These are phyloP conservation scores for Withania somnifera DNA, from an alignment of 305 asterid species.

Conservation along the genomic window DNA sequence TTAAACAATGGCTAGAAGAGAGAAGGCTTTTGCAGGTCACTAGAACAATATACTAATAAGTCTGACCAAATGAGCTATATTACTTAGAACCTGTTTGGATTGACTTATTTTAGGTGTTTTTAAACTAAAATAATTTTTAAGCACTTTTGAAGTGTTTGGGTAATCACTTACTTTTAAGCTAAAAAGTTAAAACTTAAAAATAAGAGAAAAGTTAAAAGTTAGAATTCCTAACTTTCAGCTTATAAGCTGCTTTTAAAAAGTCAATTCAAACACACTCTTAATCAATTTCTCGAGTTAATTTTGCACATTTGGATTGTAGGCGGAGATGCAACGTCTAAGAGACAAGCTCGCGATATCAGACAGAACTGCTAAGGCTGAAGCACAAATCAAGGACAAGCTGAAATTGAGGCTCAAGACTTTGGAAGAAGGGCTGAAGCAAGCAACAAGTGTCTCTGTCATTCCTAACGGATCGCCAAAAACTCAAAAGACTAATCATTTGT, in stretches of 20 bases:
- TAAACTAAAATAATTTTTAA: too few species aligned
- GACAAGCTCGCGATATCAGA: slow-evolving; percentile 67
- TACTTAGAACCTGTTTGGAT: too few species aligned
- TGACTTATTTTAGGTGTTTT: too few species aligned
- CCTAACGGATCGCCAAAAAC: slow-evolving; percentile 34
- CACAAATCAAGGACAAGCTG: slow-evolving; percentile 81
- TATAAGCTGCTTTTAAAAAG: too few species aligned
- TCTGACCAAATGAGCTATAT: neutral
- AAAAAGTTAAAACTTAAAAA: too few species aligned
- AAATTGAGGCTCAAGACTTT: slow-evolving; percentile 74
- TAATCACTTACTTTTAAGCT: too few species aligned
- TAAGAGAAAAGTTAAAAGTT: too few species aligned
- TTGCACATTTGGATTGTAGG: slow-evolving; percentile 26
- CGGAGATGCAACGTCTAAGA: slow-evolving; percentile 70
- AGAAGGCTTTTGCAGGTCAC: slow-evolving; percentile 65
- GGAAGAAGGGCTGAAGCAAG: slow-evolving; percentile 57
- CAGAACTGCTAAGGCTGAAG: slow-evolving; percentile 72
- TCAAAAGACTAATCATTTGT: slow-evolving; percentile 36
- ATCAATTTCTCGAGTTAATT: neutral
- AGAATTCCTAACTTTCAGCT: too few species aligned
- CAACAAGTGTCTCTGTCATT: slow-evolving; percentile 19
- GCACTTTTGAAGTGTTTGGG: too few species aligned
- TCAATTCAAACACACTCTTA: too few species aligned
- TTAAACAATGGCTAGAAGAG: slow-evolving; percentile 94
- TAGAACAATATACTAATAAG: neutral